Evolutionary conservation across 176 grass and related monocot genomes (phyloP), one percentile per base, ranked within the genome.

Genomic region (Panicum miliaceum): DNA sequence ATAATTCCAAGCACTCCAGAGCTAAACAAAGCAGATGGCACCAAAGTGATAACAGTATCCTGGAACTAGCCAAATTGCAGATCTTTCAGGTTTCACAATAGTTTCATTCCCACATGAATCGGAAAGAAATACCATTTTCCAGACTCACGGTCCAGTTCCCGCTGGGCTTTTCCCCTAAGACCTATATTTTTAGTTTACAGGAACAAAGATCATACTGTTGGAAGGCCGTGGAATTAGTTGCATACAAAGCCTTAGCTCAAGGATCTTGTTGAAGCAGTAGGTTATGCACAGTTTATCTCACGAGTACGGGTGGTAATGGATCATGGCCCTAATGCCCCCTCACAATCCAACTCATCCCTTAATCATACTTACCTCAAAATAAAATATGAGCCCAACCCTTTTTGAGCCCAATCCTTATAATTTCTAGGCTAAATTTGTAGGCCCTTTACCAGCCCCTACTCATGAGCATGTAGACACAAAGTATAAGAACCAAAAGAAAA

Each of bases 161-260:
- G 20, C 51, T 0, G 0, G 4, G 20, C n/a, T 58, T 10, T 23
- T 1, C 11, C 56, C 58, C 58, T 12, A 52, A 74, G 26, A 48
- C 43, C 25, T 78, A 47, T 20, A 47, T 73, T 80, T 34, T 63
- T 52, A 45, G 40, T 70, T 76, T 36, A 76, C 7, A 52, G 36
- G 53, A 82, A 88, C 52, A 88, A 76, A 45, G n/a, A 76, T 42
- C 12, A 70, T 70, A 51, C 3, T 50, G n/a, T 29, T 23, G 73
- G 68, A 64, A 15, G 35, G n/a, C 9, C 15, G 0, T 35, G 18
- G 8, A 64, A 54, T 7, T 22, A 35, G 35, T 34, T 83, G 54
- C 19, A 86, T 64, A 40, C 15, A 68, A 70, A 81, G 65, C 59
- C 54, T n/a, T 45, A 60, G 61, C 50, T 76, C 15, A 61, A 66